Evolutionary conservation across 345 rosid genomes (phyloP).

Genomic region (Adansonia digitata): DNA sequence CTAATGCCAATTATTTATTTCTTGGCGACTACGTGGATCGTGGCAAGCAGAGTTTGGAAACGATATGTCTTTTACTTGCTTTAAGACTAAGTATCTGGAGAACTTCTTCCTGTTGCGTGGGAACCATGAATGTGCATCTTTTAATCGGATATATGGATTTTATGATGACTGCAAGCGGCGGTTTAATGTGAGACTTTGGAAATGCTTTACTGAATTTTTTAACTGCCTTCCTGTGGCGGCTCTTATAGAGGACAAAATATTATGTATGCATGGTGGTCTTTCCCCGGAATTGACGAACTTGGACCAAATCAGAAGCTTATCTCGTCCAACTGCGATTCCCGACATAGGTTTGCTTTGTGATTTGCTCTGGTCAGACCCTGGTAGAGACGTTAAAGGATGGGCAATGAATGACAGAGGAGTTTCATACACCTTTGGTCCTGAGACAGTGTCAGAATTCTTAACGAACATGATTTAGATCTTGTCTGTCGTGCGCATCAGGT

Average conservation of each 20-base stretch:
- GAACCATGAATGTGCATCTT: no score
- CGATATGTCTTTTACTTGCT: constrained; percentile 85
- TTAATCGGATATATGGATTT: no score
- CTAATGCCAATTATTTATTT: constrained; percentile 76
- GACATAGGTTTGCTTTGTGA: no score
- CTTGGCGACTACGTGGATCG: no score
- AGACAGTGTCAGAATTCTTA: constrained; percentile 71
- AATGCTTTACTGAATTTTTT: constrained; percentile 77
- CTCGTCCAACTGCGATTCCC: no score
- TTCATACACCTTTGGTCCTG: constrained; percentile 83
- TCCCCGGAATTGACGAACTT: constrained; percentile 56
- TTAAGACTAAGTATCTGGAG: constrained; percentile 88
- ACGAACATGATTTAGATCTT: constrained; percentile 76
- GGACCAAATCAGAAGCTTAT: constrained; percentile 72
- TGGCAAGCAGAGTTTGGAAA: constrained; percentile 90
- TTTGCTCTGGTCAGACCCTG: constrained; percentile 99
- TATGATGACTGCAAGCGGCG: no score
- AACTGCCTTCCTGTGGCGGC: constrained; percentile 94
- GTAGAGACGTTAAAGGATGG: constrained; percentile 79
- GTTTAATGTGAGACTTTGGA: constrained; percentile 90
- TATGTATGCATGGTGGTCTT: no score
- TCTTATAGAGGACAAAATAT: no score
- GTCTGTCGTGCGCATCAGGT: constrained; percentile 98
- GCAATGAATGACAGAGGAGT: constrained; percentile 94
- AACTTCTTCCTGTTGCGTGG: no score